Conservation (phyloP, 768 basidiomycete species). For the Sporobolomyces roseus region DNA sequence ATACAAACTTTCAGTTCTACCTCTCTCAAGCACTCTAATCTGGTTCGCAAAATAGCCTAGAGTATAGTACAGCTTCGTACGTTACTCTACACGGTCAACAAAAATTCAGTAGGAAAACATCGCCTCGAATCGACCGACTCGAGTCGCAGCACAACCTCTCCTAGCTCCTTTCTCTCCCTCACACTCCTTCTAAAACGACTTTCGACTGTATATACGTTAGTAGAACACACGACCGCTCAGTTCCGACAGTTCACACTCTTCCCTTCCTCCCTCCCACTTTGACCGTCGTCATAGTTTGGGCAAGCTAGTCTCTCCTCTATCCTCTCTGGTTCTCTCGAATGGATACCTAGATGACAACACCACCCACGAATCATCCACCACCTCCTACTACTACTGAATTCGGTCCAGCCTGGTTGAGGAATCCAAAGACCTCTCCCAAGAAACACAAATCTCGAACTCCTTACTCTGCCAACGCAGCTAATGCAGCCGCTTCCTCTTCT, state of each 20-base stretch:
- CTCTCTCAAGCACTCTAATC: too few species aligned
- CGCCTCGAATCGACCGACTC: too few species aligned
- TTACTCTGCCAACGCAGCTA: neutral
- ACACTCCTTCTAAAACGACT: too few species aligned
- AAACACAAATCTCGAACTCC: constrained; percentile 1
- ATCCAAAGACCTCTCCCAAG: neutral
- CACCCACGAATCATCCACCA: neutral
- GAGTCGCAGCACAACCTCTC: too few species aligned
- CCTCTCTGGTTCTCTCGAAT: neutral
- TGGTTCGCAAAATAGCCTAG: too few species aligned
- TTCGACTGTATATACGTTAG: too few species aligned
- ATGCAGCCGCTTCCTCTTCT: neutral
- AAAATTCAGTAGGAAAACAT: too few species aligned
- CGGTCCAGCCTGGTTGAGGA: constrained; percentile 25
- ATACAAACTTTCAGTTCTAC: too few species aligned
- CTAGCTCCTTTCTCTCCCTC: too few species aligned
- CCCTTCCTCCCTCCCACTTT: neutral
- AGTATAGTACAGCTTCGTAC: too few species aligned
- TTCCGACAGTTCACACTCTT: neutral
- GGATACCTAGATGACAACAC: constrained; percentile 2
- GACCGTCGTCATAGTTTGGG: neutral
- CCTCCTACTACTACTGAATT: neutral
- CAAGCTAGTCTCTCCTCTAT: neutral
- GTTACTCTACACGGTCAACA: too few species aligned
- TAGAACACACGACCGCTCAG: too few species aligned